Evolutionary conservation across 1,139 yeast species (phyloP).

Genomic region (Scheffersomyces segobiensis): DNA sequence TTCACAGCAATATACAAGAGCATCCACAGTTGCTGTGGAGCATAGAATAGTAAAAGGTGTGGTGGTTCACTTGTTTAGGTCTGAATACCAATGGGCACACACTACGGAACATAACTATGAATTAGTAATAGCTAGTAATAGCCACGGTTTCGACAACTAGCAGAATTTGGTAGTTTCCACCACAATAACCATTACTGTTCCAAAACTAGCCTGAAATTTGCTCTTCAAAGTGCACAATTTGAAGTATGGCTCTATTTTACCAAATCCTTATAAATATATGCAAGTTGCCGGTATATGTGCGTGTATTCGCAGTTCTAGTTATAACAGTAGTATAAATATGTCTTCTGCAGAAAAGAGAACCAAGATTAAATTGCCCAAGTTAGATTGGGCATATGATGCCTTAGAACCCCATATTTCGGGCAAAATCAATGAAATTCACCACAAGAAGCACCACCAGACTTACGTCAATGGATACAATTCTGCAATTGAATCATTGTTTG

Average conservation of each 20-base stretch:
- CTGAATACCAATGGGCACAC: neutral
- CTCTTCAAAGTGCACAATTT: neutral
- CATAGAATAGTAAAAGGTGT: neutral
- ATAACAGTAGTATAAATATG: neutral
- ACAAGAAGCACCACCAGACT: slow-evolving; percentile 45
- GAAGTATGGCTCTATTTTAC: neutral
- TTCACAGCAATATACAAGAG: neutral
- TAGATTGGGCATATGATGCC: slow-evolving; percentile 43
- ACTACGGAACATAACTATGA: neutral
- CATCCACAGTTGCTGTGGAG: neutral
- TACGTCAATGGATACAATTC: slow-evolving; percentile 44
- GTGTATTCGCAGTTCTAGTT: neutral
- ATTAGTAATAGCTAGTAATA: neutral
- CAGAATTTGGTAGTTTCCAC: neutral
- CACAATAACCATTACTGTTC: neutral
- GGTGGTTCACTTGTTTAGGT: neutral
- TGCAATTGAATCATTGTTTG: slow-evolving; percentile 38
- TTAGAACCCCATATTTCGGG: slow-evolving; percentile 47
- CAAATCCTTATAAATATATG: neutral
- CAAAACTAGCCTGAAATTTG: neutral
- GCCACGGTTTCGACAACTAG: neutral
- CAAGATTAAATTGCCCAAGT: slow-evolving; percentile 31
- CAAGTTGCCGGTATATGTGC: neutral
- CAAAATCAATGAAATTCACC: slow-evolving; percentile 42
- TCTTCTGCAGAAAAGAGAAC: neutral